A percentile compares a stretch with the other conserved stretches of the same genome.
phyloP scores from a whole-genome alignment of 345 rosid genomes.

The Citrus glauca region DNA sequence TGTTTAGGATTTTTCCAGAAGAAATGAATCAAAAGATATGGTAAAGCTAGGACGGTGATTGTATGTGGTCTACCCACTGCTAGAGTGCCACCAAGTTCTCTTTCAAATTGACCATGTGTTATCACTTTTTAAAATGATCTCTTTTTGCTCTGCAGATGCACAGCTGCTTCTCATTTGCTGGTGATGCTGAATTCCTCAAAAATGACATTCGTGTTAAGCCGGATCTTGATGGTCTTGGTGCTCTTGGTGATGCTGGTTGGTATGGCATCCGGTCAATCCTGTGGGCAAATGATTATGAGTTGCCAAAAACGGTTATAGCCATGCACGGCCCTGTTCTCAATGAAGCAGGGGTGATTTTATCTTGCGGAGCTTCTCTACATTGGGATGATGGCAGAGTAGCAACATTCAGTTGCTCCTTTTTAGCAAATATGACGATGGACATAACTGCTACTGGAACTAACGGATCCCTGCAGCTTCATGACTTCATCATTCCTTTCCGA shows the following conservation, averaged over 20 bases:
- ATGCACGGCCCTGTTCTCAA: constrained; percentile 44
- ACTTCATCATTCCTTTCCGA: constrained; percentile 58
- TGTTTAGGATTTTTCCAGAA: no score
- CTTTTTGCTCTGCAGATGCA: constrained; percentile 41
- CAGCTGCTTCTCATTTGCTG: constrained; percentile 54
- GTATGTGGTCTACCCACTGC: neutral
- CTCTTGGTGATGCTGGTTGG: constrained; percentile 95
- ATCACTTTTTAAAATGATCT: neutral
- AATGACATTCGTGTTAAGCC: constrained; percentile 80
- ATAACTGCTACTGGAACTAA: constrained; percentile 66
- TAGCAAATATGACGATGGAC: constrained; percentile 69
- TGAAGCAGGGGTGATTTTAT: constrained; percentile 58
- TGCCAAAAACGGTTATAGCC: constrained; percentile 58
- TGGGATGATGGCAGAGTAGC: constrained; percentile 70
- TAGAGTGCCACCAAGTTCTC: neutral
- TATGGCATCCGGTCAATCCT: constrained; percentile 59
- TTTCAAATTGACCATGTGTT: neutral
- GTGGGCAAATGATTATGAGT: constrained; percentile 53
- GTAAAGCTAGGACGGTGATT: neutral
- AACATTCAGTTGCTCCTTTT: constrained; percentile 70
- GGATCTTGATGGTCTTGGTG: constrained; percentile 77
- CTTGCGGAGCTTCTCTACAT: constrained; percentile 62
- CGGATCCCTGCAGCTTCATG: constrained; percentile 59
- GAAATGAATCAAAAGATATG: no score
- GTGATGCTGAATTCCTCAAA: constrained; percentile 44